These are phyloP conservation scores for Haberlea rhodopensis DNA, from an alignment of 257 asterid species.

Conservation along the genomic window DNA sequence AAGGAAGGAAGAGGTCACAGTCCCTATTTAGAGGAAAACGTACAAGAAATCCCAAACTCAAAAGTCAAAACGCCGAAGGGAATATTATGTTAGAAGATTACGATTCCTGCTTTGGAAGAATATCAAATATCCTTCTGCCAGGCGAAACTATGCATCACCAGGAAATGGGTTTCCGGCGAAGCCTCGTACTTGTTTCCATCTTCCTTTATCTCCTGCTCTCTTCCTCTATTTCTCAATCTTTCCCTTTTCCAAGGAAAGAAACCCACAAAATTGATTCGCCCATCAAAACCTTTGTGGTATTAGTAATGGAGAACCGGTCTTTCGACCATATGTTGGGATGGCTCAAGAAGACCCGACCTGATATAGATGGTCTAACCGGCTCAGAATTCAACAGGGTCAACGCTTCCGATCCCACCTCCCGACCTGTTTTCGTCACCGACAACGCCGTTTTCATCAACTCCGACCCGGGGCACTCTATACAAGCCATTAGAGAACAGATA, in stretches of 20 bases:
- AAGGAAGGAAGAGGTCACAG: too few species aligned
- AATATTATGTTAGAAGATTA: too few species aligned
- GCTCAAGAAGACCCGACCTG: slow-evolving; percentile 73
- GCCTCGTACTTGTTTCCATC: slow-evolving; percentile 25
- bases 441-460: slow-evolving; percentile 69
- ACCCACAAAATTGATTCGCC: slow-evolving; percentile 63
- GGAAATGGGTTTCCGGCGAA: slow-evolving; percentile 45
- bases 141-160: slow-evolving; percentile 15
- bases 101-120: too few species aligned
- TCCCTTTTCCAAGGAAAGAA: slow-evolving; percentile 45
- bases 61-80: too few species aligned
- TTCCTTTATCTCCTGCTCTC: slow-evolving; percentile 38
- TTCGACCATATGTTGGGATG: slow-evolving; percentile 92
- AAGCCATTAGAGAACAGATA: slow-evolving; percentile 89
- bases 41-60: too few species aligned
- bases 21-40: too few species aligned
- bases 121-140: not conserved
- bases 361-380: slow-evolving; percentile 76
- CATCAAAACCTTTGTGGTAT: slow-evolving; percentile 77
- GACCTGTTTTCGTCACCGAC: slow-evolving; percentile 46
- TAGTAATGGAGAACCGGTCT: slow-evolving; percentile 96
- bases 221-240: slow-evolving; percentile 43
- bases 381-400: slow-evolving; percentile 67
- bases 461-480: slow-evolving; percentile 96
- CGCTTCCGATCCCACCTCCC: slow-evolving; percentile 70